Percentiles rank a stretch among this genome's conserved stretches.
These are phyloP conservation scores for Caryocar brasiliense DNA, from an alignment of 441 rosid species.

Conservation along the genomic window DNA sequence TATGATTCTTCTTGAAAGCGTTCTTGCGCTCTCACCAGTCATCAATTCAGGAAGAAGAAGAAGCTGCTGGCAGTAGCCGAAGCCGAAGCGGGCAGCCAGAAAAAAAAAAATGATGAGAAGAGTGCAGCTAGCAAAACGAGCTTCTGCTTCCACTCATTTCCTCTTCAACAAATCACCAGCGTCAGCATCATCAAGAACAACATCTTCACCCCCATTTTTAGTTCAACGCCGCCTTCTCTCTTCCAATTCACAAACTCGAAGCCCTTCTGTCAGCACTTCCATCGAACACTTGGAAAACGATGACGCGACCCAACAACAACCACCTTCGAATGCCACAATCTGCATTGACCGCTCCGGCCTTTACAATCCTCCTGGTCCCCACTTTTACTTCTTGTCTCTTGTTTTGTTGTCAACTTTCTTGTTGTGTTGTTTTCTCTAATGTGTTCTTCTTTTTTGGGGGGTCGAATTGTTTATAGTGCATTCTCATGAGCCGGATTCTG, in stretches of 20 bases:
- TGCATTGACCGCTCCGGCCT: conserved; percentile 75
- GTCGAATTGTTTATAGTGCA: conserved; percentile 40
- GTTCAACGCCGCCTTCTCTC: conserved; percentile 18
- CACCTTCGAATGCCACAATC: conserved; percentile 30
- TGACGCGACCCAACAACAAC: not conserved
- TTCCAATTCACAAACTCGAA: conserved; percentile 31
- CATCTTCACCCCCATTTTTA: conserved; percentile 7
- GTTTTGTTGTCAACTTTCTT: not conserved
- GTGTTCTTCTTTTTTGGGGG: not conserved
- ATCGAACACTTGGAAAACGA: conserved; percentile 38
- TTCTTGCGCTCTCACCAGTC: too few relatives aligned
- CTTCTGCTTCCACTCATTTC: conserved; percentile 24
- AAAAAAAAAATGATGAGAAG: conserved; percentile 34
- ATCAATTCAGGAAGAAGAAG: not conserved
- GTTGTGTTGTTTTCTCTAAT: not conserved
- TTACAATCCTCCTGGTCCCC: conserved; percentile 40
- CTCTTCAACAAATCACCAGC: conserved; percentile 1
- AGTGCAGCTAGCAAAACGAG: conserved; percentile 20
- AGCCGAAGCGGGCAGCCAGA: not conserved
- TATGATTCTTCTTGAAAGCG: too few relatives aligned
- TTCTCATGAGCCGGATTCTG: conserved; percentile 46
- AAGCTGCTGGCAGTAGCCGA: not conserved
- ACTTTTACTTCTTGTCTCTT: not conserved
- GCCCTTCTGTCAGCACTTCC: conserved; percentile 17
- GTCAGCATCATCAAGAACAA: conserved; percentile 5